Evolutionary conservation across 2,329 filamentous ascomycete genomes (phyloP).

Genomic region (Colletotrichum euphorbiae): DNA sequence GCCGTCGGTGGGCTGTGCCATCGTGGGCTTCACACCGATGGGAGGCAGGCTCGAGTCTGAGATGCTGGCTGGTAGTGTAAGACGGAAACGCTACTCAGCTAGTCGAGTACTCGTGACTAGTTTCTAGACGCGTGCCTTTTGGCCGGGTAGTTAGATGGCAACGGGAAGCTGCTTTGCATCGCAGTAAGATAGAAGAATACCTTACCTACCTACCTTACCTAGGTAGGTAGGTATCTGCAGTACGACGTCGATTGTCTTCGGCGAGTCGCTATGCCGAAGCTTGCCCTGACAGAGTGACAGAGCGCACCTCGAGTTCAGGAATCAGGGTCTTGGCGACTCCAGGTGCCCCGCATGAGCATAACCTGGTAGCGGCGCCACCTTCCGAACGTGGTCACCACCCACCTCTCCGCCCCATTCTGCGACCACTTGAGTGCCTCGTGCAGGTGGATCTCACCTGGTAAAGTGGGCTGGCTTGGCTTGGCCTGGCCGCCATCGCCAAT

Average conservation of each 20-base stretch:
- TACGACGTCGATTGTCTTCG: neutral
- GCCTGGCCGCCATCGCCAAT: slow-evolving; percentile 31
- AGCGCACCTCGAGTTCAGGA: slow-evolving; percentile 12
- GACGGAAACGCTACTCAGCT: neutral
- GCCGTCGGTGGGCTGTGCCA: slow-evolving; percentile 24
- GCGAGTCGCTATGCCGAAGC: neutral
- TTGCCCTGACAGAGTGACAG: slow-evolving; percentile 17
- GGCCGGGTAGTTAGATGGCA: neutral
- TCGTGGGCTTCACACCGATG: slow-evolving; percentile 25
- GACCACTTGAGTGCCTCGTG: slow-evolving; percentile 37
- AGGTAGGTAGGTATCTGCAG: neutral
- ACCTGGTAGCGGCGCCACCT: slow-evolving; percentile 16
- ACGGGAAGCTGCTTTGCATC: too few species aligned
- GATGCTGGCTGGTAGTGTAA: neutral
- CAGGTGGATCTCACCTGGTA: slow-evolving; percentile 36
- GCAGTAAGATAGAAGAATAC: neutral
- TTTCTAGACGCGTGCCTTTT: neutral
- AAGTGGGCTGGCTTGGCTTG: slow-evolving; percentile 26
- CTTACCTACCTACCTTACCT: too few species aligned
- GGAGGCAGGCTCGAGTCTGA: neutral
- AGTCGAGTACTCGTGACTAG: neutral
- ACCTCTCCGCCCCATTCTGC: slow-evolving; percentile 33
- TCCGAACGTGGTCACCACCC: slow-evolving; percentile 16
- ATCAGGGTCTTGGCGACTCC: slow-evolving; percentile 35
- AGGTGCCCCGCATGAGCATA: slow-evolving; percentile 34